A percentile compares a stretch with the other conserved stretches of the same genome.
phyloP scores from a whole-genome alignment of 176 grass and related monocot species.

The Luzula sylvatica region DNA sequence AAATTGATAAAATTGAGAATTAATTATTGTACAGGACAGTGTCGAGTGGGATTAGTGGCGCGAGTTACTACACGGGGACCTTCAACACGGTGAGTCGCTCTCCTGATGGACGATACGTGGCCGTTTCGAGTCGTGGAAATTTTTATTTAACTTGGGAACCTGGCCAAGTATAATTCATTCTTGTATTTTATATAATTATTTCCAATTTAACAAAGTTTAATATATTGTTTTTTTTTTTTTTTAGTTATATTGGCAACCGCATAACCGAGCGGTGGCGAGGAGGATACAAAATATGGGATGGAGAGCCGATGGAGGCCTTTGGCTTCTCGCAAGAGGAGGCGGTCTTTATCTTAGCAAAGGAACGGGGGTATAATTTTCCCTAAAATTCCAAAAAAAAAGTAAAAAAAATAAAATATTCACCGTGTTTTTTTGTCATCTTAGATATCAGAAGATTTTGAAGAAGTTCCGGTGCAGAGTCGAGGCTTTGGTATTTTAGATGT shows the following conservation, averaged over 20 bases:
- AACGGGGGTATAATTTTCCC: conserved; percentile 37
- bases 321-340: conserved; percentile 92
- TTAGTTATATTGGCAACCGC: conserved; percentile 91
- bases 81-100: conserved; percentile 92
- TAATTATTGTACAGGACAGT: conserved; percentile 78
- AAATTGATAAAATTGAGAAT: neutral
- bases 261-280: conserved; percentile 90
- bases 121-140: conserved; percentile 88
- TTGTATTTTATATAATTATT: conserved; percentile 9
- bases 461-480: conserved; percentile 76
- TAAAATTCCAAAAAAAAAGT: neutral
- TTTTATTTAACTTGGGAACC: conserved; percentile 98
- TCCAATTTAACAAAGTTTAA: neutral
- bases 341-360: conserved; percentile 97
- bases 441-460: conserved; percentile 92
- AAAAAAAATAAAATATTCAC: neutral
- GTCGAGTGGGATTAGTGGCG: conserved; percentile 99
- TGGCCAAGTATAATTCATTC: conserved; percentile 45
- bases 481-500: conserved; percentile 96
- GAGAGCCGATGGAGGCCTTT: conserved; percentile 95
- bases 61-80: conserved; percentile 94
- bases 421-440: conserved; percentile 21
- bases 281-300: conserved; percentile 99
- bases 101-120: conserved; percentile 76
- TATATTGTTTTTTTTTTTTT: neutral